phyloP scores from a whole-genome alignment of 2,329 filamentous ascomycete species.

The Apiospora marii region DNA sequence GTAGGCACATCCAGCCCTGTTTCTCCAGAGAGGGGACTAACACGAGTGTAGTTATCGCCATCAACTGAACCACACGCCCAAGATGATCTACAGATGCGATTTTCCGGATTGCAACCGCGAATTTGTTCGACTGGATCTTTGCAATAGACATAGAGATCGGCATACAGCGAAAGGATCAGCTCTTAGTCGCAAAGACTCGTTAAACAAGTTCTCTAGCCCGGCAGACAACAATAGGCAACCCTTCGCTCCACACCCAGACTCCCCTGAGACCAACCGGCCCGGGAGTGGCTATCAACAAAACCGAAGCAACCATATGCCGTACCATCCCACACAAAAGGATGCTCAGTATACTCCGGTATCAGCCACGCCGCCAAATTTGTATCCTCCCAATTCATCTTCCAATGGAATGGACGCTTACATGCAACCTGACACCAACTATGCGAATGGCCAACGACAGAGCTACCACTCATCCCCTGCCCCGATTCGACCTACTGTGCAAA shows the following conservation, averaged over 20 bases:
- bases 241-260: constrained; percentile 50
- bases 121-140: constrained; percentile 93
- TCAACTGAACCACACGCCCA: constrained; percentile 94
- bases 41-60: constrained; percentile 72
- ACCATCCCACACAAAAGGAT: constrained; percentile 54
- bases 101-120: constrained; percentile 89
- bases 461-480: constrained; percentile 53
- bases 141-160: constrained; percentile 83
- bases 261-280: constrained; percentile 56
- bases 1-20: constrained; percentile 56
- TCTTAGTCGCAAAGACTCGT: constrained; percentile 76
- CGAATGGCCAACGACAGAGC: constrained; percentile 42
- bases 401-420: constrained; percentile 54
- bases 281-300: constrained; percentile 51
- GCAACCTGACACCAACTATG: constrained; percentile 49
- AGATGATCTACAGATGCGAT: constrained; percentile 93
- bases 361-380: constrained; percentile 50
- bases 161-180: constrained; percentile 83
- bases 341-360: constrained; percentile 56
- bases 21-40: constrained; percentile 34
- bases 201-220: constrained; percentile 12
- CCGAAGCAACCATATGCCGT: constrained; percentile 50
- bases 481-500: constrained; percentile 55
- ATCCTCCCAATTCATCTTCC: constrained; percentile 43
- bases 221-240: constrained; percentile 18